Evolutionary conservation across 495 filamentous ascomycete genomes (phyloP).

Genomic region (Penicillium soppii): DNA sequence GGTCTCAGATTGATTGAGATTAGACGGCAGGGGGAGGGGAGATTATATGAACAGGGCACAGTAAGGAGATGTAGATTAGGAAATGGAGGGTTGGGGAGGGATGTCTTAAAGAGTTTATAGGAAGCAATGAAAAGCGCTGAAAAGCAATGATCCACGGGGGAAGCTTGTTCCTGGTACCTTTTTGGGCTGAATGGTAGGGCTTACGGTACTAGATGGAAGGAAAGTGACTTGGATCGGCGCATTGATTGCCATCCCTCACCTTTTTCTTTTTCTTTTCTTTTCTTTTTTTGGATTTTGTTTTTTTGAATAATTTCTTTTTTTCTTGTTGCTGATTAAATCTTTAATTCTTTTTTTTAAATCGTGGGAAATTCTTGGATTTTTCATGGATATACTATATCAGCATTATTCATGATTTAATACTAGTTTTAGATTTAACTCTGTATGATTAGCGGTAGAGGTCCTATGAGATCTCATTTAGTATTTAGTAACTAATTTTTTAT

Average conservation of each 20-base stretch:
- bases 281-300: constrained; percentile 4
- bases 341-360: not conserved
- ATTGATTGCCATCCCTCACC: constrained; percentile 35
- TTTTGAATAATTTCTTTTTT: constrained; percentile 17
- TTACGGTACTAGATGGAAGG: no score
- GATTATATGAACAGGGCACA: constrained; percentile 28
- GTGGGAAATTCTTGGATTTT: no score
- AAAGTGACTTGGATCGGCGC: constrained; percentile 17
- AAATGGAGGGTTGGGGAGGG: constrained; percentile 4
- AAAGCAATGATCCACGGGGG: constrained; percentile 7
- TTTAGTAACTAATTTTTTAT: no score
- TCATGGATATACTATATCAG: no score
- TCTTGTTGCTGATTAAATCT: not conserved
- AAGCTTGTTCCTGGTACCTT: constrained; percentile 24
- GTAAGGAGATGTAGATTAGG: constrained; percentile 13
- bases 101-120: constrained; percentile 20
- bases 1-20: constrained; percentile 36
- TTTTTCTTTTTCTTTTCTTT: constrained; percentile 12
- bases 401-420: no score
- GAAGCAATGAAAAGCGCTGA: not conserved
- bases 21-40: constrained; percentile 14
- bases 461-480: no score
- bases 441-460: no score
- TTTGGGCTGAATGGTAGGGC: constrained; percentile 6
- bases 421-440: not conserved